A percentile compares a stretch with the other conserved stretches of the same genome.
These are phyloP conservation scores for Agaricus bisporus DNA, from an alignment of 768 basidiomycete genomes.

Conservation along the genomic window DNA sequence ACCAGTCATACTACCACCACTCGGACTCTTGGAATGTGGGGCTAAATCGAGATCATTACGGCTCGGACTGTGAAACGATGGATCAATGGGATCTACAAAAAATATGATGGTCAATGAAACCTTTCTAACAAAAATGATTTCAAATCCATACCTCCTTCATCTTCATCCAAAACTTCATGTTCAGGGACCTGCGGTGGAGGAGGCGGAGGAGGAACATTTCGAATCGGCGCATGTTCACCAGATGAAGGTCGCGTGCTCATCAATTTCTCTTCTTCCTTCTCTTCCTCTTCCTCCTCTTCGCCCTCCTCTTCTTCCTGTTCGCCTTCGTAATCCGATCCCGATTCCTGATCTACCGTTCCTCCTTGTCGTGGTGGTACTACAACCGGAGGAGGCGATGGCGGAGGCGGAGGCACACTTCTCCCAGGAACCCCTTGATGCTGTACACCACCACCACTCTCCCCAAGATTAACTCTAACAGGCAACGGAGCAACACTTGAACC, in stretches of 20 bases:
- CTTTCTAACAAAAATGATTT: background rate
- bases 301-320: background rate
- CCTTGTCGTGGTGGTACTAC: constrained; percentile 8
- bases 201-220: constrained; percentile 12
- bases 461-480: constrained; percentile 9
- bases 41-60: constrained; percentile 15
- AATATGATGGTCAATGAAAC: background rate
- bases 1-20: too few relatives aligned
- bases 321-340: constrained; percentile 26
- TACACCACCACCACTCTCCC: background rate
- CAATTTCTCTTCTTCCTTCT: background rate
- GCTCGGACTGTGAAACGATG: constrained; percentile 50
- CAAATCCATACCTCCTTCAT: constrained; percentile 49
- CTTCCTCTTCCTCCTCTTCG: constrained; percentile 19
- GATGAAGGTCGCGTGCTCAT: background rate
- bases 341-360: constrained; percentile 13
- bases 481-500: constrained; percentile 1
- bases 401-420: constrained; percentile 10
- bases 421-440: constrained; percentile 11
- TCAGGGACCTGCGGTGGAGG: constrained; percentile 2
- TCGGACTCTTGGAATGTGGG: too few relatives aligned
- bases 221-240: background rate
- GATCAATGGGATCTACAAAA: constrained; percentile 61
- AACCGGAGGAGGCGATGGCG: constrained; percentile 11
- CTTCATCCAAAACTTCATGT: constrained; percentile 50